phyloP scores from a whole-genome alignment of 768 basidiomycete genomes.

The Rhodosporidiobolus sp. region DNA sequence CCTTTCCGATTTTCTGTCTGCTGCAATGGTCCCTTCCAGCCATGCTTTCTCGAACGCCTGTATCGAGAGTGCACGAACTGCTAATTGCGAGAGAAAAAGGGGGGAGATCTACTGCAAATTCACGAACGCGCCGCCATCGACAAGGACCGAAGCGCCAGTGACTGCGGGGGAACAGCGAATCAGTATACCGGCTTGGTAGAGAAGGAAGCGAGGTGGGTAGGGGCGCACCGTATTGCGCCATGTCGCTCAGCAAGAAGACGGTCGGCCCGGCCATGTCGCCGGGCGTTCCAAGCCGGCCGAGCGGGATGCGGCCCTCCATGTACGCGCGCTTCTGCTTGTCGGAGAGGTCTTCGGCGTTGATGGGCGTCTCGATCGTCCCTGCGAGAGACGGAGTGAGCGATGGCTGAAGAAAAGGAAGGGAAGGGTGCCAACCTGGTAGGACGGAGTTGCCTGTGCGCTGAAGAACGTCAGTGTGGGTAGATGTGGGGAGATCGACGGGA shows the following conservation, averaged over 20 bases:
- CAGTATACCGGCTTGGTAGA: too few relatives aligned
- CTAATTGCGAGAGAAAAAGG: too few relatives aligned
- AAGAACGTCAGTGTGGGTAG: background rate
- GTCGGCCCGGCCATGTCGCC: slow-evolving; percentile 72
- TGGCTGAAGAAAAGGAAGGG: background rate
- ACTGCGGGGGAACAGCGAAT: slow-evolving; percentile 45
- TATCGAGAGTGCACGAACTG: too few relatives aligned
- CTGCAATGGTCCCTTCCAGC: too few relatives aligned
- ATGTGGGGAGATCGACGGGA: too few relatives aligned
- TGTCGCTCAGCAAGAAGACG: slow-evolving; percentile 68
- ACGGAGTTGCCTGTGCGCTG: slow-evolving; percentile 55
- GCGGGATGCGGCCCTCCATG: slow-evolving; percentile 63
- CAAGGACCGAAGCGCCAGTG: slow-evolving; percentile 63
- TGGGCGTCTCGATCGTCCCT: slow-evolving; percentile 72
- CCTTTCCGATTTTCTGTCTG: too few relatives aligned
- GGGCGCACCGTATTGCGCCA: slow-evolving; percentile 59
- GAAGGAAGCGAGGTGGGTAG: background rate
- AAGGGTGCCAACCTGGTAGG: slow-evolving; percentile 54
- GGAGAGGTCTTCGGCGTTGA: slow-evolving; percentile 71
- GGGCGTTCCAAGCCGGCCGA: slow-evolving; percentile 67
- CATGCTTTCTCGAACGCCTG: too few relatives aligned
- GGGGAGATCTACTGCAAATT: slow-evolving; percentile 58
- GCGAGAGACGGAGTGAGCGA: background rate
- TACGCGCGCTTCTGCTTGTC: slow-evolving; percentile 60
- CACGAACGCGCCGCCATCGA: slow-evolving; percentile 72